Evolutionary conservation across 257 asterid species (phyloP).

Genomic region (Coffea canephora): DNA sequence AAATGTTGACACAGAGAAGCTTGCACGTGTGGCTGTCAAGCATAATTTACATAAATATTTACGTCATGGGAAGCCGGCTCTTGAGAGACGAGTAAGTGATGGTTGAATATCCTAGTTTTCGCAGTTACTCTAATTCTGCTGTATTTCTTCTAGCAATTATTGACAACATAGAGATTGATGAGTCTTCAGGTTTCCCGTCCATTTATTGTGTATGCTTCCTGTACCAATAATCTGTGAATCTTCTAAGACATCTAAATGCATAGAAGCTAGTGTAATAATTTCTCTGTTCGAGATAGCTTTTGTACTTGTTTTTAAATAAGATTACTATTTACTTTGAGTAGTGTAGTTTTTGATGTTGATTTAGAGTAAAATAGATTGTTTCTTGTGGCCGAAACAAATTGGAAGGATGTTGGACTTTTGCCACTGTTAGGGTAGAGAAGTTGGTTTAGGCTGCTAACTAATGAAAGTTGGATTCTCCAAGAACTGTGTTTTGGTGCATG

Average conservation of each 20-base stretch:
- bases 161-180: not conserved
- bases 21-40: slow-evolving; percentile 72
- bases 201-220: not conserved
- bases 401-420: no score
- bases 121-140: not conserved
- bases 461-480: no score
- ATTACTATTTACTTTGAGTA: no score
- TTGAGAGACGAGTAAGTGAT: slow-evolving; percentile 47
- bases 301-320: no score
- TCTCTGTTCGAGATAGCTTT: no score
- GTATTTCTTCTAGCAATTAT: not conserved
- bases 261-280: no score
- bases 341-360: no score
- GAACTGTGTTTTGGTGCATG: no score
- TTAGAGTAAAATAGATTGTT: no score
- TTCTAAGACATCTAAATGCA: not conserved
- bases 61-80: slow-evolving; percentile 43
- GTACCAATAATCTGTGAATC: not conserved
- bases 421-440: no score
- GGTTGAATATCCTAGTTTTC: not conserved
- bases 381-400: no score
- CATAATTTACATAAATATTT: slow-evolving; percentile 63
- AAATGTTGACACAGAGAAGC: slow-evolving; percentile 91
- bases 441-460: no score
- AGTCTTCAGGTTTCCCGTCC: not conserved